Base-by-base conservation (phyloP, 2,329 filamentous ascomycete species). In the Basipetospora sp. region DNA sequence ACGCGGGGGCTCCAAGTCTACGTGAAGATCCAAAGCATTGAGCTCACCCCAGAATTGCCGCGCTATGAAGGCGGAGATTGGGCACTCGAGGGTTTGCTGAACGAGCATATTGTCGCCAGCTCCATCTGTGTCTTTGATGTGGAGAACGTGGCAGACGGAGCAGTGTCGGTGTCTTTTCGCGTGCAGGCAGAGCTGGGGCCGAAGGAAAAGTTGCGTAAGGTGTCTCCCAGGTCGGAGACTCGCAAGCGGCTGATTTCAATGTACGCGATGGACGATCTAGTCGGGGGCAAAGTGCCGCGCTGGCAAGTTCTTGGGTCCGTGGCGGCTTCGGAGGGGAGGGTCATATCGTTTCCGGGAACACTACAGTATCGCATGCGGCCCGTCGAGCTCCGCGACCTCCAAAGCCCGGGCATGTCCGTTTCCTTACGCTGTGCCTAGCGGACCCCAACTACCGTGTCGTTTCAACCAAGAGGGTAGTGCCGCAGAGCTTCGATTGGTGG, bases 31-130 rank as follows among this genome's bases (percentile, higher is more conserved):
- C 35, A 38, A 20, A 38, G 35, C 28, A 31, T 38, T 26, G 28
- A 38, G 27, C 35, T 38, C 16, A 38, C 35, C 8, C 35, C 28
- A 18, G 35, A 31, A n/a, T 5, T 13, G 17, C 35, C 35, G n/a
- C 27, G 20, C 17, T 38, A 31, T 9, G 28, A 31, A 1, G 35
- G 35, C 10, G 29, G 20, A 3, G 27, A 38, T 10, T 38, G 34
- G 39, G n/a, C 17, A 11, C 18, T 38, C 8, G 18, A 28, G 3
- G 34, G 39, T 15, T 10, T 38, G 22, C 39, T 29, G 3, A 38
- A 38, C 17, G 39, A 41, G 31, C 39, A 22, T 15, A 32, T 41
- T 5, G 39, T 38, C 14, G 34, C 34, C 9, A 37, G 34, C 9
- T 38, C 39, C 5, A 20, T 41, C n/a, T 27, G 22, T n/a, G 25